Conservation (phyloP, 495 filamentous ascomycete species). For the Penicillium steckii region DNA sequence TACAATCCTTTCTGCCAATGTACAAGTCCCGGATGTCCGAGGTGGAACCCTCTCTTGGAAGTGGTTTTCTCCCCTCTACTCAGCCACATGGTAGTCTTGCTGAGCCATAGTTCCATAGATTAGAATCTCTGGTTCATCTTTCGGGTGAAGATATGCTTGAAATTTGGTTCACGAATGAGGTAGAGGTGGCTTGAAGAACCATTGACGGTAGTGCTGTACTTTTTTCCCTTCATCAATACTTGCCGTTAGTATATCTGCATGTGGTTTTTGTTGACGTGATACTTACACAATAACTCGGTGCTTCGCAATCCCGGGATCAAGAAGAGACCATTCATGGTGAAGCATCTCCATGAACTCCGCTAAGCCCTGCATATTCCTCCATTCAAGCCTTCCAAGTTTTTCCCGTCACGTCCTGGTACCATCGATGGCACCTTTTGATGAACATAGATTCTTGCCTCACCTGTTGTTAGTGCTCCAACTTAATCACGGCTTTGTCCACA, state of each 20-base stretch:
- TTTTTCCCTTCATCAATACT: not conserved
- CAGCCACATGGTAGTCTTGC: conserved; percentile 1
- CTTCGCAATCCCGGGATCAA: not conserved
- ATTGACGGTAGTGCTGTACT: not conserved
- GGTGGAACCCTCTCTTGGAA: not conserved
- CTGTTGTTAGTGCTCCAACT: not conserved
- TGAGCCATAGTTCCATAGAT: not conserved
- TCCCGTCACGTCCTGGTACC: not conserved
- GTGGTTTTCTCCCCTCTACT: not conserved
- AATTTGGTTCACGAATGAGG: not conserved
- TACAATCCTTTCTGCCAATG: not conserved
- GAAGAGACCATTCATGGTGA: not conserved
- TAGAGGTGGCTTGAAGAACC: not conserved
- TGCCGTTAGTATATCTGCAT: not conserved
- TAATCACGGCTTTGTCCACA: not conserved
- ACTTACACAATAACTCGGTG: not conserved
- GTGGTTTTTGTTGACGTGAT: not conserved
- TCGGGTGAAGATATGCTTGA: not conserved
- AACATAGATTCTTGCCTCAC: not conserved
- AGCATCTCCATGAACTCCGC: not conserved
- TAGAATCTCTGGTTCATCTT: not conserved
- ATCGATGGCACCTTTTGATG: not conserved
- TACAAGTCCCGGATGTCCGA: not conserved
- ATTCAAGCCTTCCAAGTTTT: not conserved
- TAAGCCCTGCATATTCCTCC: not conserved